Base-by-base conservation (phyloP, 1,284 basidiomycete species). In the Rhodotorula sp. region DNA sequence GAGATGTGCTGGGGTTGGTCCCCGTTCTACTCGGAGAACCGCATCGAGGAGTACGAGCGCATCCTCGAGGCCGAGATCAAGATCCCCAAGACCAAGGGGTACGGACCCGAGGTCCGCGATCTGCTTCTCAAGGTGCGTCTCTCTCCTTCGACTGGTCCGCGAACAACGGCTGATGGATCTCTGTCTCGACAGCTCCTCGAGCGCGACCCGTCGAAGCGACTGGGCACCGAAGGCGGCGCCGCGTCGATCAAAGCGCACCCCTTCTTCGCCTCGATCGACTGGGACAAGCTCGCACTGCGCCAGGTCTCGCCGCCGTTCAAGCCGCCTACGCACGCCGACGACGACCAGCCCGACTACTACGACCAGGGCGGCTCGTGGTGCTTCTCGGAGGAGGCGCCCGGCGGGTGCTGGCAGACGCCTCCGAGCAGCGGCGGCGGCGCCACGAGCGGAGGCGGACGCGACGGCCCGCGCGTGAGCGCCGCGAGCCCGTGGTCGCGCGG, bases 1-100 rank as follows among this genome's bases (percentile, higher is more conserved):
- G 82, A 83, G 67, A 83, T 83, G 82, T 82, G 80, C 74, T 83
- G 79, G 64, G 82, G 82, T 7, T 83, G 80, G 81, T 79, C 77
- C 53, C 82, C 82, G 0, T 83, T 83, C 76, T 83, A 82, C 70
- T 79, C 80, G 19, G 82, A 83, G 63, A 80, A 80, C 60, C 68
- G 64, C 4, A 67, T 77, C 45, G 73, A 74, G 21, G 73, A 78
- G 78, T 83, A 82, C 77, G 79, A 81, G 46, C 80, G 81, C 72
- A 82, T 82, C 60, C 79, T 81, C 64, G 79, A 79, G 53, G 79
- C 78, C 69, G 81, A 81, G 72, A 81, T 82, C 79, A 81, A 81
- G 74, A 81, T 82, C 62, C 82, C 82, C 23, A 65, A 57, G 52
- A 71, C 71, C 61, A 66, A 66, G 21, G 75, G 74, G 13, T 74